Evolutionary conservation across 208 protist genomes (phyloP), one percentile per base, ranked within the genome.

Genomic region (Balamuthia mandrillaris): DNA sequence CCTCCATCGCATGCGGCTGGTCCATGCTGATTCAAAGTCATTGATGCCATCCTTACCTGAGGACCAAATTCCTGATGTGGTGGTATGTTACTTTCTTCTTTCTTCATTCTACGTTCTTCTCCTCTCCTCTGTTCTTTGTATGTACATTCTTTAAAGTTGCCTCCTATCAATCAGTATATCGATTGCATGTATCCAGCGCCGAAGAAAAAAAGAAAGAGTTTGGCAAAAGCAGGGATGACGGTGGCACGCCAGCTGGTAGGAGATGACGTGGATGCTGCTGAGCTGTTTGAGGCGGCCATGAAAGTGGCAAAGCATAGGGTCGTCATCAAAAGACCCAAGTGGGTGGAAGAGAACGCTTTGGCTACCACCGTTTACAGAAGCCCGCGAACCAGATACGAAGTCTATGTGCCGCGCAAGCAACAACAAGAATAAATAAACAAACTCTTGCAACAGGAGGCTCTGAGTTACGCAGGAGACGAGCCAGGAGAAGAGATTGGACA

Each of bases 121-220:
- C 10, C 4, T n/a, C 10, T 31, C 37, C 41, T 4, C n/a, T n/a
- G n/a, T 4, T 1, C 10, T 37, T 37, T 66, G 58, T 24, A 66
- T 21, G 58, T 9, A 45, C 4, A 45, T 66, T 14, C 12, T 35
- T 21, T 14, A 14, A 66, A 21, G 12, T 52, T 18, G 18, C 47
- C 10, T 18, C 14, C 10, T 52, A n/a, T 10, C 47, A 18, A 14
- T 12, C n/a, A 82, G 75, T 82, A 82, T 27, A 65, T 82, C 31
- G 75, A 82, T 24, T 54, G 52, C 1, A 82, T 82, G 75, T 82
- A 82, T 24, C 75, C 75, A 29, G 52, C 60, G 9, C 75, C 75
- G 9, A 47, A 66, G 29, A 33, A 42, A 51, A 63, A 41, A 29
- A 47, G 49, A 29, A 82, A 61, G 52, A 54, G 52, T 18, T 37